Percentiles rank a stretch among this genome's conserved stretches.
Evolutionary conservation across 352 stramenopile species (phyloP).

Genomic region (Aphanomyces stellatus): DNA sequence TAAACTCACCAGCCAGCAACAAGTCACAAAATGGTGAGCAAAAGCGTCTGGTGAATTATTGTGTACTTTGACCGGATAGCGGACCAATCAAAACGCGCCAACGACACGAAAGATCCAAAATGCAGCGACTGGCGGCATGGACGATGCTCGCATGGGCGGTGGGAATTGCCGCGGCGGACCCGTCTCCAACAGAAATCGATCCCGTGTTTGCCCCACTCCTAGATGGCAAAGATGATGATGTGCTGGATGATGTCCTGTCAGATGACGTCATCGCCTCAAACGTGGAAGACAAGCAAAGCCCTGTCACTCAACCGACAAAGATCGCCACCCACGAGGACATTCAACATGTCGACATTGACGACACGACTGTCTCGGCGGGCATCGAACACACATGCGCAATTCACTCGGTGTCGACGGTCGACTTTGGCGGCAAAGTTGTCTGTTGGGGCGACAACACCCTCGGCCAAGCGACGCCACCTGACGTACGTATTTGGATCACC

Average conservation of each 20-base stretch:
- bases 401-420: conserved; percentile 44
- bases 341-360: conserved; percentile 60
- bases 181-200: no score
- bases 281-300: conserved; percentile 19
- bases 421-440: conserved; percentile 63
- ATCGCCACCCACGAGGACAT: conserved; percentile 24
- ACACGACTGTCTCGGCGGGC: conserved; percentile 62
- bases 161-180: no score
- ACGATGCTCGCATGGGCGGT: no score
- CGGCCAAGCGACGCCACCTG: conserved; percentile 42
- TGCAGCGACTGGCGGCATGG: no score
- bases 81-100: no score
- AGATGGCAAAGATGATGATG: background rate
- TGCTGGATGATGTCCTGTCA: conserved; percentile 6
- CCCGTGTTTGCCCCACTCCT: no score
- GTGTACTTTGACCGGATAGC: no score
- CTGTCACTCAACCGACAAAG: no score
- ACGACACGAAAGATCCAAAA: no score
- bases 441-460: conserved; percentile 66
- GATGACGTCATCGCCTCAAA: background rate
- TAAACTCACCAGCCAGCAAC: no score
- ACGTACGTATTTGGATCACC: conserved; percentile 24
- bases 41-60: no score
- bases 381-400: conserved; percentile 79
- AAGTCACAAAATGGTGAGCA: no score